Base-by-base conservation (phyloP, 2,329 filamentous ascomycete species). In the Scedosporium aurantiacum region DNA sequence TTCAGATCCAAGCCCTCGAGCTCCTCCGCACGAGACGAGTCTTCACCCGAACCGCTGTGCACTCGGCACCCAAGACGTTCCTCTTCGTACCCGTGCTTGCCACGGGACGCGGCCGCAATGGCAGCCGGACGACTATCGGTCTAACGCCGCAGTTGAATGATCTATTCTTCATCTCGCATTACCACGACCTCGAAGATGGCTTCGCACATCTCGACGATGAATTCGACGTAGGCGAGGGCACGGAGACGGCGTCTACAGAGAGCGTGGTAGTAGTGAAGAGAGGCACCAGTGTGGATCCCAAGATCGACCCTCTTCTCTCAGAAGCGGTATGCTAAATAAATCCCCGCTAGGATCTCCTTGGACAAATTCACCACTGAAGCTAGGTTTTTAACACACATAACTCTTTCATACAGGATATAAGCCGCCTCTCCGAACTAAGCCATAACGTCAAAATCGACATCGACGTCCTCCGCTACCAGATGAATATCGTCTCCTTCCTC, bases 401-500 rank as follows among this genome's bases (percentile, higher is more conserved):
- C 14, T n/a, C 21, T 18, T n/a, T 73, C 62, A 68, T 66, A 8
- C 66, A 81, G 68, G 81, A 84, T 47, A 81, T 95, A 41, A 77
- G 80, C 14, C 74, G 76, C 4, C 76, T 96, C 2, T 79, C 83
- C 2, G 75, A 78, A n/a, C 77, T 84, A 2, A 81, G 82, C 61
- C 75, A 80, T 2, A 70, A 79, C 2, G 84, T 89, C 14, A 81
- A 79, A 47, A 77, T 91, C 27, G 88, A 86, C 62, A 82, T 92
- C 21, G 91, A 97, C 66, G 83, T 97, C 2, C 79, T 84, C 62
- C 85, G 90, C 52, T 97, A 97, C 72, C 82, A 93, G 63, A 87
- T 93, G 78, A 93, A 97, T 73, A 84, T 97, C 43, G 78, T 93
- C 58, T 84, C 91, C 2, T 97, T 96, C 70, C 80, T 97, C 66